Evolutionary conservation across 2,329 filamentous ascomycete genomes (phyloP), one percentile per base, ranked within the genome.

Genomic region (Exutisphaerella laricina): DNA sequence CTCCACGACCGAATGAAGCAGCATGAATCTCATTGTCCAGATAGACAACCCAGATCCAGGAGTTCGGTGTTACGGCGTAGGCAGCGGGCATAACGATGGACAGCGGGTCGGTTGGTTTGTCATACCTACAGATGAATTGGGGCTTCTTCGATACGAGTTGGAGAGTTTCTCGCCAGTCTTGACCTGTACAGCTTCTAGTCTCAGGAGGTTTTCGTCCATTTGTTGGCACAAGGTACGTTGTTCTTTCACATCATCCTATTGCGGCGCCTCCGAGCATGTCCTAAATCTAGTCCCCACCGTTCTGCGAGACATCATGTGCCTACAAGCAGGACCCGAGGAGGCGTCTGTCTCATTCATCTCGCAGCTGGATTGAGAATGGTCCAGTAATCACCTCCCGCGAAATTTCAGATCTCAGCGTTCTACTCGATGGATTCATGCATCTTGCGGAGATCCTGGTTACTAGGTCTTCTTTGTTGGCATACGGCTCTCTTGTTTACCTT

Each of bases 1-100:
- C 62, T 44, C 49, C 54, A 22, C 55, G 58, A 51, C 51, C 53
- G 48, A 54, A 53, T 49, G 59, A 63, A 46, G 45, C 52, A 37
- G 58, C 57, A 46, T 60, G 49, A 56, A 30, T 51, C 30, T 52
- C 46, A 53, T 55, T 56, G 49, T 56, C 38, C 20, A 28, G 23
- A 39, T 43, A 23, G 30, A 48, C 38, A 37, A 45, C 41, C 29
- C 44, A 37, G 34, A 39, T 40, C 38, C 37, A 45, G 44, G 48
- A 45, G 46, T 55, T 48, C 39, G 52, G 54, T 47, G 43, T 45
- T 33, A n/a, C 33, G 33, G 33, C 33, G 33, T 2, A 23, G 18
- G 20, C 13, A 22, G 21, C 3, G 33, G 23, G 33, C 33, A 35
- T n/a, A 20, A 20, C 18, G 8, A 7, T 4, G 9, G 9, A 8